Conservation (phyloP, 306 rosid species). For the Bauhinia variegata region DNA sequence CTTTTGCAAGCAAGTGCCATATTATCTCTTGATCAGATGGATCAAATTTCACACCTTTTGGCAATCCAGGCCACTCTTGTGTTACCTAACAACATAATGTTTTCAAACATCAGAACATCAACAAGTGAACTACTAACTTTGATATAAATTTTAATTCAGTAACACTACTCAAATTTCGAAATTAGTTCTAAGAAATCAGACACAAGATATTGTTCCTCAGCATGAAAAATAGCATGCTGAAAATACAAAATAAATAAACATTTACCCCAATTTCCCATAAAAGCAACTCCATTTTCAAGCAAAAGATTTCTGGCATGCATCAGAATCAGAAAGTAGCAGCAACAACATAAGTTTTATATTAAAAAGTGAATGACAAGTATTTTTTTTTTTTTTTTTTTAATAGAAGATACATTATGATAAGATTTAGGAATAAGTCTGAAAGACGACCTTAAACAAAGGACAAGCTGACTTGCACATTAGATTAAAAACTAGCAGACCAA, state of each 20-base stretch:
- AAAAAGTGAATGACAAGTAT: background rate
- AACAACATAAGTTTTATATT: background rate
- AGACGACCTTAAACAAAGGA: slow-evolving; percentile 6
- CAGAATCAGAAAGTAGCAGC: background rate
- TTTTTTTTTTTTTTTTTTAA: no score
- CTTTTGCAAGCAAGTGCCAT: slow-evolving; percentile 75
- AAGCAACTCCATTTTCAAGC: background rate
- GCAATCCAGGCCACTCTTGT: slow-evolving; percentile 89
- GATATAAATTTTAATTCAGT: slow-evolving; percentile 1
- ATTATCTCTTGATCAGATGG: slow-evolving; percentile 86
- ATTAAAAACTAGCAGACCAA: slow-evolving; percentile 19
- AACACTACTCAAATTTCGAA: background rate
- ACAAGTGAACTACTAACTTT: background rate
- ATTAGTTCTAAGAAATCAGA: slow-evolving; percentile 5
- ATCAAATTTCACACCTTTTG: slow-evolving; percentile 90
- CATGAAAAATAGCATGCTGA: background rate
- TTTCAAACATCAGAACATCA: slow-evolving; percentile 18
- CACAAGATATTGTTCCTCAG: background rate
- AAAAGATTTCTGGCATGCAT: background rate
- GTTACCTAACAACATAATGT: slow-evolving; percentile 56
- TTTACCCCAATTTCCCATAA: background rate
- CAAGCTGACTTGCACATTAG: background rate
- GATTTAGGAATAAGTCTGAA: background rate
- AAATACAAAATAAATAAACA: slow-evolving; percentile 9
- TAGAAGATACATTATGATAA: background rate